Evolutionary conservation across 73 alveolate genomes (phyloP).

Genomic region (Tetrahymena thermophila): DNA sequence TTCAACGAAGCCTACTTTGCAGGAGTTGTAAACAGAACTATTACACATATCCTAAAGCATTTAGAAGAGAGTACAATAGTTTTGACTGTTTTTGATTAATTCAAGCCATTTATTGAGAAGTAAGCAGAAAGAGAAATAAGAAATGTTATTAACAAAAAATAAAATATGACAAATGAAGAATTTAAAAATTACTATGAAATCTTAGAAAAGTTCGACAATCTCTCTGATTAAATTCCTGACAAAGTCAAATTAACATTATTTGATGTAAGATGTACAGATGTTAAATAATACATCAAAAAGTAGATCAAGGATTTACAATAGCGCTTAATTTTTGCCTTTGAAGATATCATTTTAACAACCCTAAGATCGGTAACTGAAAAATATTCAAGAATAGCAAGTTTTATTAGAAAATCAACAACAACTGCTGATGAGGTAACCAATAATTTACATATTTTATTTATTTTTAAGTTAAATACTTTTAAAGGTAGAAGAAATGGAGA

Average conservation of each 20-base stretch:
- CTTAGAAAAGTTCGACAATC: background rate
- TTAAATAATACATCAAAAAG: background rate
- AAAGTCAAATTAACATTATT: slow-evolving; percentile 8
- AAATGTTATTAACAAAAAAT: slow-evolving; percentile 1
- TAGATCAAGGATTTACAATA: slow-evolving; percentile 11
- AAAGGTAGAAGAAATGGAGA: slow-evolving; percentile 34
- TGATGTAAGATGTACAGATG: slow-evolving; percentile 17
- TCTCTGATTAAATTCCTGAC: slow-evolving; percentile 6
- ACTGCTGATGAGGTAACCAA: slow-evolving; percentile 22
- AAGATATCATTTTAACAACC: slow-evolving; percentile 7
- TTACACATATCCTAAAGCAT: slow-evolving; percentile 18
- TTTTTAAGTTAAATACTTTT: background rate
- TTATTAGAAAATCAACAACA: slow-evolving; percentile 13
- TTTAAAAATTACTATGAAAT: slow-evolving; percentile 18
- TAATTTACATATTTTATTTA: background rate
- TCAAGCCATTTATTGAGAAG: slow-evolving; percentile 13
- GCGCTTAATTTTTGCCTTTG: slow-evolving; percentile 4
- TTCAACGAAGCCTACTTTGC: slow-evolving; percentile 14
- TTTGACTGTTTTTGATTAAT: slow-evolving; percentile 2
- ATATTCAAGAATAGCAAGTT: slow-evolving; percentile 5
- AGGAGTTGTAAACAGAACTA: background rate
- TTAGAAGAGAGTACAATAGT: slow-evolving; percentile 3
- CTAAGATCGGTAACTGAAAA: slow-evolving; percentile 19
- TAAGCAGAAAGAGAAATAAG: slow-evolving; percentile 26
- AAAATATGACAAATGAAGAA: slow-evolving; percentile 8